Base-by-base conservation (phyloP, 805 yeast genomes). In the Saccharomycopsis sp. region DNA sequence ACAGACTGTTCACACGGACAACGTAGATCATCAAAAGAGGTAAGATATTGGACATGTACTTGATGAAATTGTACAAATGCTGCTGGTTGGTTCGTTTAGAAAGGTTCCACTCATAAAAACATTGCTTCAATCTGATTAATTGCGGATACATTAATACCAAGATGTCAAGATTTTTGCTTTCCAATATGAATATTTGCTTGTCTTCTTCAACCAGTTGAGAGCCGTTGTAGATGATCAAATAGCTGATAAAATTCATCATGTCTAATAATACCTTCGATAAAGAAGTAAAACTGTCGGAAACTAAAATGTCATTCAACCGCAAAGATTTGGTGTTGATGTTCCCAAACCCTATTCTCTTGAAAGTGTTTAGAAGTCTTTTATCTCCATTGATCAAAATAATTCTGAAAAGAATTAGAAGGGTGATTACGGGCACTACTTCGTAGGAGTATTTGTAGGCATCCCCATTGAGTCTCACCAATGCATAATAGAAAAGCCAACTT, bases 281-380 rank as follows among this genome's bases (percentile, higher is more conserved):
- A 0, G 97, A 90, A 0, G 95, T 87, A 51, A 94, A 73, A 3
- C 91, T 83, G 72, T 92, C 99, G 5, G 96, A 82, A 14, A 91
- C 68, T 52, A 94, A 70, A 44, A 92, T 87, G 67, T 92, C 97
- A 57, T 88, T 87, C 16, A 87, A 80, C 64, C 96, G 74, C 68
- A 80, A 71, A 47, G 67, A 60, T 15, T 78, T 77, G 15, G 70
- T 64, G 65, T 86, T 85, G 34, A 89, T 82, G 1, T 77, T 75
- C 1, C 96, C 96, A 1, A 67, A 54, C 3, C 78, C 54, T 2
- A 88, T 73, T 54, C 96, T 73, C 54, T 71, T 72, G 46, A 83
- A 62, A 0, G 89, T 80, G 20, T 76, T 66, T 50, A 73, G 67
- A 18, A 84, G 69, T 46, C 89, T 68, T 57, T 71, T 74, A 4